These are phyloP conservation scores for Cicer arietinum DNA, from an alignment of 306 rosid genomes.

Conservation along the genomic window DNA sequence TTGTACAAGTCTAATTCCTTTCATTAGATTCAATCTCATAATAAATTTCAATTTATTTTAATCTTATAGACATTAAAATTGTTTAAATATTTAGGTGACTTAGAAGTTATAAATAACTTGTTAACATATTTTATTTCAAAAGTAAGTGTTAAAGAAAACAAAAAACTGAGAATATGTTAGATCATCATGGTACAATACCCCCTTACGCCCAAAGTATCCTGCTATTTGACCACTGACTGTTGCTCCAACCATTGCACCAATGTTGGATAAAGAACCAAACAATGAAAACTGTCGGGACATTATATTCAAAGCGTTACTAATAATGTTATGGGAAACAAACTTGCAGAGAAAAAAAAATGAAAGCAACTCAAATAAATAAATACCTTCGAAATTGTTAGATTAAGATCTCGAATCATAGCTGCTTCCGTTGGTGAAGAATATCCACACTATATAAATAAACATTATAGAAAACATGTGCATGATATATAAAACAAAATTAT, in stretches of 20 bases:
- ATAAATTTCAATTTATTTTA: no score
- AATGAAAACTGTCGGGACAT: slow-evolving; percentile 62
- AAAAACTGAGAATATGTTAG: not conserved
- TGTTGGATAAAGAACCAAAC: slow-evolving; percentile 75
- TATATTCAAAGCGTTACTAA: slow-evolving; percentile 37
- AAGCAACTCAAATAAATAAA: no score
- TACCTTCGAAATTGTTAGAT: slow-evolving; percentile 69
- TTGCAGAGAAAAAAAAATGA: not conserved
- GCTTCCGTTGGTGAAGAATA: slow-evolving; percentile 79
- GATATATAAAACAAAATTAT: not conserved
- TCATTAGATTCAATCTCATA: no score
- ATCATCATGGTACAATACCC: slow-evolving; percentile 52
- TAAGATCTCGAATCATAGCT: slow-evolving; percentile 60
- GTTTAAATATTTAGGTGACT: no score
- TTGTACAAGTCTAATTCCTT: no score
- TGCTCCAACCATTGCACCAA: slow-evolving; percentile 93
- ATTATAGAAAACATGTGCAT: not conserved
- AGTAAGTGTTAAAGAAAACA: not conserved
- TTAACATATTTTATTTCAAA: not conserved
- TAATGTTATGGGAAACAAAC: not conserved
- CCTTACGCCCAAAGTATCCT: slow-evolving; percentile 80
- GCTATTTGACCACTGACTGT: slow-evolving; percentile 81
- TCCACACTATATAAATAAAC: slow-evolving; percentile 59
- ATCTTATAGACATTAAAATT: no score
- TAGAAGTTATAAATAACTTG: not conserved